Percentiles rank a stretch among this genome's conserved stretches.
Conservation (phyloP, 331 rosid species). For the Malus hybrid region DNA sequence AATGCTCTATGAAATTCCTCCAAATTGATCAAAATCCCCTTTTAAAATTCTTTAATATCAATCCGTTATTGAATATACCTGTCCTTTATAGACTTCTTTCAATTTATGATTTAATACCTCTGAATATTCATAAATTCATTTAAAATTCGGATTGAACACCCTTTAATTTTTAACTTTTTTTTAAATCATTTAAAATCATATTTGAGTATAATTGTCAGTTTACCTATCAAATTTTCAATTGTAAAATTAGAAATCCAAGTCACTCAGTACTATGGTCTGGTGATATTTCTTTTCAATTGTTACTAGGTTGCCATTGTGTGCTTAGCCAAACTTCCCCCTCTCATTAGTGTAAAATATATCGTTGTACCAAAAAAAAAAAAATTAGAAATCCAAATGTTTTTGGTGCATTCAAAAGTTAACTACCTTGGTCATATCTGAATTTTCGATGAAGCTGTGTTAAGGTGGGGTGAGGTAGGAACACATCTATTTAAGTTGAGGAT, state of each 20-base stretch:
- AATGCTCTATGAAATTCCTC: not conserved
- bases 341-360: too few species aligned
- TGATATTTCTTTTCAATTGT: too few species aligned
- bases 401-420: not conserved
- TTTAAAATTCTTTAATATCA: not conserved
- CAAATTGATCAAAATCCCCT: not conserved
- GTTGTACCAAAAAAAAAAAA: too few species aligned
- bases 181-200: not conserved
- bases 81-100: not conserved
- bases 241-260: too few species aligned
- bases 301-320: too few species aligned
- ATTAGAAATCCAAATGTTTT: too few species aligned
- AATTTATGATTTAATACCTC: not conserved
- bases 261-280: too few species aligned
- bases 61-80: not conserved
- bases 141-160: not conserved
- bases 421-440: not conserved
- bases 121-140: not conserved
- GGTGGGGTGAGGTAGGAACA: not conserved
- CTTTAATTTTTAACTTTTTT: too few species aligned
- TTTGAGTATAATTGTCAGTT: not conserved
- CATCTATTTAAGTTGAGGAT: not conserved
- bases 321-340: too few species aligned
- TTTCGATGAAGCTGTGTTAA: too few species aligned
- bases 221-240: too few species aligned